These are phyloP conservation scores for Crassisporium funariophilum DNA, from an alignment of 768 basidiomycete genomes.

Conservation along the genomic window DNA sequence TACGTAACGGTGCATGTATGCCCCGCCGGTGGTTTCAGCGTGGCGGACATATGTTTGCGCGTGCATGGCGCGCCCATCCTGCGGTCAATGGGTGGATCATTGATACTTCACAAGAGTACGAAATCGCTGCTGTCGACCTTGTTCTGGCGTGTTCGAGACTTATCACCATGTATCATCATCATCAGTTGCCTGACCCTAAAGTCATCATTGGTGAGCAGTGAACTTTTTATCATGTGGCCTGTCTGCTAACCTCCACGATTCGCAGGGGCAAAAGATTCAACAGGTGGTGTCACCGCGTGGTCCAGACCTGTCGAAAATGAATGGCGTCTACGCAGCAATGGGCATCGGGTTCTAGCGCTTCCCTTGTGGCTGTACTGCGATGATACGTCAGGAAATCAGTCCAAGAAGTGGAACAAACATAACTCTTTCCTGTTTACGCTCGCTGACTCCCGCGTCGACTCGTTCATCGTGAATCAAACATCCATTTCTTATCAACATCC, in stretches of 20 bases:
- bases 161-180: too few species aligned
- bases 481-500: conserved; percentile 44
- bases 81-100: background rate
- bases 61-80: conserved; percentile 1
- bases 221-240: too few species aligned
- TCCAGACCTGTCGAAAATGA: conserved; percentile 18
- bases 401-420: conserved; percentile 52
- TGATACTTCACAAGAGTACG: conserved; percentile 8
- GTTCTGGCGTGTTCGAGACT: too few species aligned
- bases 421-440: conserved; percentile 39
- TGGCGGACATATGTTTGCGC: background rate
- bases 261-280: conserved; percentile 44
- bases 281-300: conserved; percentile 45
- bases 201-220: too few species aligned
- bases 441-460: conserved; percentile 36
- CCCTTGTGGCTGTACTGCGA: conserved; percentile 46
- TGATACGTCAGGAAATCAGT: conserved; percentile 45
- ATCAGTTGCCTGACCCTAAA: too few species aligned
- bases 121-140: conserved; percentile 8
- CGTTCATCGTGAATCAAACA: conserved; percentile 33
- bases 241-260: conserved; percentile 41
- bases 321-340: conserved; percentile 29
- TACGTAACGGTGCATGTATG: conserved; percentile 3
- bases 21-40: conserved; percentile 15
- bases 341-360: conserved; percentile 29